These are phyloP conservation scores for Aspergillus sclerotioniger DNA, from an alignment of 495 filamentous ascomycete species.

Conservation along the genomic window DNA sequence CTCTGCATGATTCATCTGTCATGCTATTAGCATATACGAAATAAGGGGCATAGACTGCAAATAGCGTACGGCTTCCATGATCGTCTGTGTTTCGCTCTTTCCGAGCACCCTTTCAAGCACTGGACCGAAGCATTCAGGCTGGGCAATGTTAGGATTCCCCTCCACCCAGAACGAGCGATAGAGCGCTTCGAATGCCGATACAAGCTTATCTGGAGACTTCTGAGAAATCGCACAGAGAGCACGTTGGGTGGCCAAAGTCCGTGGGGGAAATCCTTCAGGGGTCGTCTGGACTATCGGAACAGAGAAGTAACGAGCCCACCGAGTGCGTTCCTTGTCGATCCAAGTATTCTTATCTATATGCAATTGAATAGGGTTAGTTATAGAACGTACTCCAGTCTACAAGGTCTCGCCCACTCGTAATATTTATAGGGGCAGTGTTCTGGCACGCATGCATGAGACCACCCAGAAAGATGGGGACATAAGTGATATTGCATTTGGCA, in stretches of 20 bases:
- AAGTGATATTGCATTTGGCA: conserved; percentile 56
- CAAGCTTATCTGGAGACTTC: conserved; percentile 42
- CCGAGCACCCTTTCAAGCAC: conserved; percentile 54
- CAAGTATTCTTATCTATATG: conserved; percentile 64
- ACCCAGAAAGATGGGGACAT: conserved; percentile 67
- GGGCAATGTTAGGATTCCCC: conserved; percentile 42
- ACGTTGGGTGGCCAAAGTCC: conserved; percentile 53
- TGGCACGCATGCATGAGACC: conserved; percentile 65
- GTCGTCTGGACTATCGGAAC: conserved; percentile 52
- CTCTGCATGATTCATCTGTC: conserved; percentile 39
- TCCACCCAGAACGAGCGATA: conserved; percentile 60
- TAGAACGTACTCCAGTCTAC: background rate
- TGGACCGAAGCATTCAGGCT: conserved; percentile 46
- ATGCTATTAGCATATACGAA: background rate
- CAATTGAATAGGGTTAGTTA: conserved; percentile 4
- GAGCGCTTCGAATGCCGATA: conserved; percentile 45
- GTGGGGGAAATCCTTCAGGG: conserved; percentile 59
- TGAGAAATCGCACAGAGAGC: conserved; percentile 41
- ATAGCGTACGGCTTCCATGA: conserved; percentile 36
- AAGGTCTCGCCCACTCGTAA: conserved; percentile 56
- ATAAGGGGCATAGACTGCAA: background rate
- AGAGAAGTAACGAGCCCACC: conserved; percentile 58
- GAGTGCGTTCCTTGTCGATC: conserved; percentile 57
- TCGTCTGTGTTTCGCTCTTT: conserved; percentile 36
- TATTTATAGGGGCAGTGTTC: conserved; percentile 61